Base-by-base conservation (phyloP, 208 protist species). In the Vickermania ingenoplastis region DNA sequence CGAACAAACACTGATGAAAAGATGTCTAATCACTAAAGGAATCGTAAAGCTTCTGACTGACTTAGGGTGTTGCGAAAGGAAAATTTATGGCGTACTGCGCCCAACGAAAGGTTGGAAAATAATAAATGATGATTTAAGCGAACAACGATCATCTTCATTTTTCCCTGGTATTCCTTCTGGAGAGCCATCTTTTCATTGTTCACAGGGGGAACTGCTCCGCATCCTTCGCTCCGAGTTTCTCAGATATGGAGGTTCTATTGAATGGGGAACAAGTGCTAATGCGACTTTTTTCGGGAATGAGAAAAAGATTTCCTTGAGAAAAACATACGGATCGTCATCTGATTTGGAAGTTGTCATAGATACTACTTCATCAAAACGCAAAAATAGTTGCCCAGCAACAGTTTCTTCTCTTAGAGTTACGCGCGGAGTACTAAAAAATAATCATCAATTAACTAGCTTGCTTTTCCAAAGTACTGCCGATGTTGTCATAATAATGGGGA, bases 141-240 rank as follows among this genome's bases (percentile, higher is more conserved):
- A 74, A 7, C 73, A 86, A 4, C 74, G 73, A 21, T 69, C 79
- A 41, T 68, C 82, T 41, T 52, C 5, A 2, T 68, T 69, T 4
- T 92, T 88, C 73, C 77, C 86, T 1, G 86, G 86, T 21, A 89
- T 81, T 59, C 69, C 86, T 3, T 54, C 76, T 2, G 81, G 77
- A 7, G 82, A 92, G 59, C 17, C 72, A 13, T 59, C 74, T 3
- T 92, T 82, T 57, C 86, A 92, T 53, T 89, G 81, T 51, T 60
- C 66, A 1, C 73, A 92, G 61, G 86, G 86, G 24, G 36, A 45
- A 1, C 68, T 92, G 17, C 61, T 90, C 31, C 68, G 82, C 3
- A 71, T 70, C 11, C 62, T 92, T 23, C 79, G 86, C 31, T 79
- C 56, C 1, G 82, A 92, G 61, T 89, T 86, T 61, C 60, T 90